Evolutionary conservation across 1,139 yeast genomes (phyloP).

Genomic region (Tardiomyces digboiensis): DNA sequence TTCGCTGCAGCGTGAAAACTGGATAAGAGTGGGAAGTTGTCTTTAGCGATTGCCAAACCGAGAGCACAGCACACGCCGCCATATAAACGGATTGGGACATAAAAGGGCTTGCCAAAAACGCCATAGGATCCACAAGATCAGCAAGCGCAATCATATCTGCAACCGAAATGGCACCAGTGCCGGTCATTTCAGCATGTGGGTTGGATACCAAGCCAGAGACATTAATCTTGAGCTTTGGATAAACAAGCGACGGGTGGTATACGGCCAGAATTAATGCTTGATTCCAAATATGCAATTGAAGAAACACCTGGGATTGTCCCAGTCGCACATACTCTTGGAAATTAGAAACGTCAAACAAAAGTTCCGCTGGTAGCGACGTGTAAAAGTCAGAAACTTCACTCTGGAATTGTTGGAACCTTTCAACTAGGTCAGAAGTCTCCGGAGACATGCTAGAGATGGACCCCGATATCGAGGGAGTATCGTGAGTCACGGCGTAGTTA

Average conservation of each 20-base stretch:
- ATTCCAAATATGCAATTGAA: constrained; percentile 7
- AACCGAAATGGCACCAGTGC: constrained; percentile 21
- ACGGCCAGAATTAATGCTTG: constrained; percentile 9
- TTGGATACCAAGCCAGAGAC: constrained; percentile 12
- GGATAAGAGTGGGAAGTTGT: constrained; percentile 13
- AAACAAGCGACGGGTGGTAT: constrained; percentile 5
- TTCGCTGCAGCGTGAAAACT: constrained; percentile 14
- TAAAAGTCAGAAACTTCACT: constrained; percentile 7
- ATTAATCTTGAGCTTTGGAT: constrained; percentile 15
- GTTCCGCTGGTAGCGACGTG: constrained; percentile 6
- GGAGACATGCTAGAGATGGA: constrained; percentile 8
- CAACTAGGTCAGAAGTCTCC: constrained; percentile 11
- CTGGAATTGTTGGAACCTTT: constrained; percentile 13
- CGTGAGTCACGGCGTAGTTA: constrained; percentile 3
- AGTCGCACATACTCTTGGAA: constrained; percentile 8
- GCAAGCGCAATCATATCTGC: constrained; percentile 23
- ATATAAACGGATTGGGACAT: constrained; percentile 19
- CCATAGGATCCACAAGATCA: constrained; percentile 18
- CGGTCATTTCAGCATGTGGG: constrained; percentile 18
- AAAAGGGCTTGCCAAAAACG: constrained; percentile 20
- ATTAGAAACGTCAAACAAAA: constrained; percentile 6
- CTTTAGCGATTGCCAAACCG: constrained; percentile 15
- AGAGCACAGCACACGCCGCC: constrained; percentile 21
- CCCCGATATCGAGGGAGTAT: constrained; percentile 1
- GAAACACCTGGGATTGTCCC: constrained; percentile 5